A percentile compares a stretch with the other conserved stretches of the same genome.
Conservation (phyloP, 2,329 filamentous ascomycete genomes). For the Fusarium penzigii region DNA sequence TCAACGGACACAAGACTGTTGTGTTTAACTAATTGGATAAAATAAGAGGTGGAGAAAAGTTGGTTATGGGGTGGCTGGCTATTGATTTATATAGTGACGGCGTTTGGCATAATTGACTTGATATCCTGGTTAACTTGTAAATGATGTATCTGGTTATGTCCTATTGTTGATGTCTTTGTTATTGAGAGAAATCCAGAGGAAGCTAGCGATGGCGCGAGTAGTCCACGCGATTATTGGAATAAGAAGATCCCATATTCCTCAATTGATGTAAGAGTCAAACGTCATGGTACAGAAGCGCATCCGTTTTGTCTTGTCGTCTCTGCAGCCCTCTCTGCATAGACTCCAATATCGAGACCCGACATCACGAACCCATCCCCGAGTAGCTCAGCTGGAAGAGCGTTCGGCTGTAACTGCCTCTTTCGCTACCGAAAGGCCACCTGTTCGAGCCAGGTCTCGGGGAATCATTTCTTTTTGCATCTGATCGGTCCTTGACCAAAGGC, state of each 20-base stretch:
- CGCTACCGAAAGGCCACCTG: slow-evolving; percentile 23
- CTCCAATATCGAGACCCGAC: not conserved
- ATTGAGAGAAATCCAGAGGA: not conserved
- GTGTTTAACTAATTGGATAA: slow-evolving; percentile 56
- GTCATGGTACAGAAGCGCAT: not conserved
- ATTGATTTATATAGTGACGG: not conserved
- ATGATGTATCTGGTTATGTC: not conserved
- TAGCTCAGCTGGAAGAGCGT: slow-evolving; percentile 24
- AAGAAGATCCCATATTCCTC: too few relatives aligned
- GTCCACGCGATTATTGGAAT: too few relatives aligned
- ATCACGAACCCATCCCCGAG: slow-evolving; percentile 16
- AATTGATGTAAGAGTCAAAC: too few relatives aligned
- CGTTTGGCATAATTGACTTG: not conserved
- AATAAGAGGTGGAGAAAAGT: not conserved
- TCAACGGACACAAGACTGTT: slow-evolving; percentile 79
- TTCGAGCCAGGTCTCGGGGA: slow-evolving; percentile 26
- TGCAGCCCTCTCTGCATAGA: not conserved
- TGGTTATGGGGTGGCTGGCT: not conserved
- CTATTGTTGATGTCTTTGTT: not conserved
- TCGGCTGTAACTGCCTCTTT: slow-evolving; percentile 14
- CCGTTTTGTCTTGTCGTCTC: not conserved
- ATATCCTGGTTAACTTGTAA: not conserved
- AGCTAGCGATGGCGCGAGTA: too few relatives aligned
- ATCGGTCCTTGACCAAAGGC: not conserved
- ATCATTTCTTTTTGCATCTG: slow-evolving; percentile 3